Conservation (phyloP, 2,329 filamentous ascomycete genomes). For the Fusarium sp. region DNA sequence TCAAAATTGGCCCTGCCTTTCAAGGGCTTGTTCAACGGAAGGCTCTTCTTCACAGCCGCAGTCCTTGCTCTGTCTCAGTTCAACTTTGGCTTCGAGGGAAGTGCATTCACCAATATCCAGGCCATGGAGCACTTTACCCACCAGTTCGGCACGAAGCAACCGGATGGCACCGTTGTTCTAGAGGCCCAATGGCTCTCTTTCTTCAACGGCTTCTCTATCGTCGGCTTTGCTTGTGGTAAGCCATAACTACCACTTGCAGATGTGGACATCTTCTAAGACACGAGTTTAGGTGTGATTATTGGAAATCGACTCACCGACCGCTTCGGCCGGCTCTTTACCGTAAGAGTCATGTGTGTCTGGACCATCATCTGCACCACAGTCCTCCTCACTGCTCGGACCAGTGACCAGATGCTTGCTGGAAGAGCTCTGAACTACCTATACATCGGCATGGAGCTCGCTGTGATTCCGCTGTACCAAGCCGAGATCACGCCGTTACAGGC, state of each 20-base stretch:
- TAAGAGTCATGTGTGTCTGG: constrained; percentile 51
- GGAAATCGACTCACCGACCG: constrained; percentile 37
- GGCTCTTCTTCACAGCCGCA: constrained; percentile 30
- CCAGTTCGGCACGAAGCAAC: constrained; percentile 48
- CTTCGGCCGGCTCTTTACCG: constrained; percentile 49
- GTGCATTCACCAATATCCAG: constrained; percentile 52
- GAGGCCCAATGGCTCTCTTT: constrained; percentile 50
- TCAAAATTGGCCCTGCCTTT: neutral
- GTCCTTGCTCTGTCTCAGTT: constrained; percentile 51
- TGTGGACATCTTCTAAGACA: neutral
- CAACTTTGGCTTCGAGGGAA: constrained; percentile 56
- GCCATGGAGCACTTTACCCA: constrained; percentile 52
- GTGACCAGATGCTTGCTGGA: constrained; percentile 49
- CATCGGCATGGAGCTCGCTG: constrained; percentile 53
- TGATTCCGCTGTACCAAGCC: constrained; percentile 49
- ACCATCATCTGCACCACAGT: constrained; percentile 49
- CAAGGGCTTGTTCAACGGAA: constrained; percentile 43
- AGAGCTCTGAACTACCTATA: constrained; percentile 53
- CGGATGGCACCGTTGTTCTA: constrained; percentile 38
- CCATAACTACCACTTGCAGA: neutral
- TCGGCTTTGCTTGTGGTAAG: constrained; percentile 49
- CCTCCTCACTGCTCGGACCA: constrained; percentile 46
- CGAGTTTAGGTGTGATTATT: neutral
- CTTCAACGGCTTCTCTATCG: constrained; percentile 51
- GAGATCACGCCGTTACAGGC: constrained; percentile 46